Evolutionary conservation across 768 basidiomycete species (phyloP), one percentile per base, ranked within the genome.

Genomic region (Lentinula sp.): DNA sequence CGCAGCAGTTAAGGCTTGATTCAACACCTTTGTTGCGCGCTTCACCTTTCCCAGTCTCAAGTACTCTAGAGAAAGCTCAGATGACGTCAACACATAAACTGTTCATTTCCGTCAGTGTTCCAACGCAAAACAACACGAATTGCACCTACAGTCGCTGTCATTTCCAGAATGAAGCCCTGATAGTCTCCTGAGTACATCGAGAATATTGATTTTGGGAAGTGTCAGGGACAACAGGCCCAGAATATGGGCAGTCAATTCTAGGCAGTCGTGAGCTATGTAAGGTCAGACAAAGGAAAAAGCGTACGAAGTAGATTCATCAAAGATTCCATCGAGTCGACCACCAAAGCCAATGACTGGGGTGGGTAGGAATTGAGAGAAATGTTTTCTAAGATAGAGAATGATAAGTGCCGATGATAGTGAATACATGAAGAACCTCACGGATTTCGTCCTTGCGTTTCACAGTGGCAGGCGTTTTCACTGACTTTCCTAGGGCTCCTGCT

Each of bases 61-160:
- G 66, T 95, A 94, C 69, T 95, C 92, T 59, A 85, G 80, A 0
- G 89, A 95, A 5, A 96, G 80, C 46, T 87, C 84, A 1, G 87
- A 74, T 2, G 89, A 94, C 1, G 83, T 74, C 1, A 71, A 71
- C 18, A 90, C 76, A 68, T 85, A 92, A 11, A 77, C 88, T 91
- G 11, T 32, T 9, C 10, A 59, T 64, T 35, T n/a, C 15, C 65
- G 42, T 57, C 40, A 15, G 40, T 31, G 34, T 21, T 21, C 15
- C 18, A 32, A 10, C 21, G 9, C 8, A 16, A 53, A 37, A 34
- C 35, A 23, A 18, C 34, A 56, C 28, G 60, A 49, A 42, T 2
- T 39, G 45, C 9, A 70, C 76, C 58, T 62, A 88, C 88, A 76
- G 74, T 85, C 77, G 59, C 75, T 75, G 1, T 76, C 68, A 16